phyloP scores from a whole-genome alignment of 768 basidiomycete species.

The Cubamyces sp. region DNA sequence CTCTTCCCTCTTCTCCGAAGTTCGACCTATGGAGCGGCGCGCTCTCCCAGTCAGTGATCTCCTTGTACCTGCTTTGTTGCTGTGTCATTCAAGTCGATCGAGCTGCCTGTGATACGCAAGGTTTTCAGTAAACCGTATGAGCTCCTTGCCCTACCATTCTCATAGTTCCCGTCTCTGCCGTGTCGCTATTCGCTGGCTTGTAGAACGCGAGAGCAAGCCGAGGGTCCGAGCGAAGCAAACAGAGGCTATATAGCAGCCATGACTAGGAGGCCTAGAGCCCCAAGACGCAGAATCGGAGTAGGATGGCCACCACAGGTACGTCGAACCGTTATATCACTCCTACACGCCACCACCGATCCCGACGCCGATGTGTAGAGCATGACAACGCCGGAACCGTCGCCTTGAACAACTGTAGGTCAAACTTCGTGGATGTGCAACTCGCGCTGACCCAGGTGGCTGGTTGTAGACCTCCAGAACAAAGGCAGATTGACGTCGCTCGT shows the following conservation, averaged over 20 bases:
- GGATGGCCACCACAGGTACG: constrained; percentile 17
- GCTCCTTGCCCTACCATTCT: constrained; percentile 19
- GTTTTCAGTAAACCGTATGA: constrained; percentile 19
- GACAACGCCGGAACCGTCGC: constrained; percentile 26
- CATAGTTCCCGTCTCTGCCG: constrained; percentile 13
- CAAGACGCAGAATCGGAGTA: constrained; percentile 7
- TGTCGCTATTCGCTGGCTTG: background rate
- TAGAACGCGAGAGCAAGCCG: constrained; percentile 1
- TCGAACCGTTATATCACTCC: background rate
- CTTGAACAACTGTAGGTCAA: constrained; percentile 53
- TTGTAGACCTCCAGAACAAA: constrained; percentile 57
- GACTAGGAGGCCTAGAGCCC: background rate
- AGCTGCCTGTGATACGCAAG: constrained; percentile 26
- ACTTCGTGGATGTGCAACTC: no score
- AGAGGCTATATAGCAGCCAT: constrained; percentile 21
- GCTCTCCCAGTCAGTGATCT: constrained; percentile 13
- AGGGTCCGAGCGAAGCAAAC: constrained; percentile 17
- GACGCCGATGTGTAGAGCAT: background rate
- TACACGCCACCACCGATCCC: background rate
- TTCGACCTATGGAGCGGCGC: constrained; percentile 11
- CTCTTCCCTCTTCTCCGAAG: constrained; percentile 1
- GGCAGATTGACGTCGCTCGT: constrained; percentile 49
- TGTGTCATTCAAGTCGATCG: constrained; percentile 17
- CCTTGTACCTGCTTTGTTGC: constrained; percentile 17
- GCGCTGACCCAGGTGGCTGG: constrained; percentile 16